Evolutionary conservation across 495 filamentous ascomycete genomes (phyloP).

Genomic region (Podospora appendiculata): DNA sequence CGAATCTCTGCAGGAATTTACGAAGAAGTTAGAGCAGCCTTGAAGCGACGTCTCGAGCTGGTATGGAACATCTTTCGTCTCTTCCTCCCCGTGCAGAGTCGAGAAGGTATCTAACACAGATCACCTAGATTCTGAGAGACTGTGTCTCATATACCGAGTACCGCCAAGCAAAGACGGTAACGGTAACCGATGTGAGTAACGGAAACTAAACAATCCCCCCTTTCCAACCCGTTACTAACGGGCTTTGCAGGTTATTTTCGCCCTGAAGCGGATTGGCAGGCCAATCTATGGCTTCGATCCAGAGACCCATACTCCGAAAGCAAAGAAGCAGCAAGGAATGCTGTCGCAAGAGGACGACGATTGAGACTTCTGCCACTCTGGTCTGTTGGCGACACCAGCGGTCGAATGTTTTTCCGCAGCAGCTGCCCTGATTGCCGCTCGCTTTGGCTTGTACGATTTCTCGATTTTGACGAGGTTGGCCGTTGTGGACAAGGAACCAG

Average conservation of each 20-base stretch:
- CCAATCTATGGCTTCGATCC: slow-evolving; percentile 47
- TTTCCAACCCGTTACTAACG: not conserved
- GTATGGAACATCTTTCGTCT: slow-evolving; percentile 24
- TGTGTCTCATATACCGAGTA: slow-evolving; percentile 46
- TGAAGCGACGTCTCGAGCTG: slow-evolving; percentile 45
- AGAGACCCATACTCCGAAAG: slow-evolving; percentile 6
- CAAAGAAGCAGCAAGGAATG: not conserved
- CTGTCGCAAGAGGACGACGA: not conserved
- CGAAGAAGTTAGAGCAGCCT: slow-evolving; percentile 49
- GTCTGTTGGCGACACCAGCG: not conserved
- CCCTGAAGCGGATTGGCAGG: slow-evolving; percentile 39
- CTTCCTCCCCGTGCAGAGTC: not conserved
- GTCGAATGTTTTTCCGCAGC: too few relatives aligned
- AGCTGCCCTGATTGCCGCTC: too few relatives aligned
- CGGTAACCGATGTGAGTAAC: slow-evolving; percentile 52
- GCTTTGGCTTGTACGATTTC: too few relatives aligned
- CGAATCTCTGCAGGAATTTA: slow-evolving; percentile 66
- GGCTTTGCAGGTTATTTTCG: slow-evolving; percentile 49
- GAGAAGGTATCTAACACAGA: slow-evolving; percentile 16
- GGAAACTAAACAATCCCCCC: not conserved
- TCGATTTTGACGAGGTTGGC: too few relatives aligned
- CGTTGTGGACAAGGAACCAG: too few relatives aligned
- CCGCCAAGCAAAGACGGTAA: slow-evolving; percentile 50
- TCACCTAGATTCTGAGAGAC: slow-evolving; percentile 44
- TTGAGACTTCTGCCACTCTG: not conserved